Percentiles rank a stretch among this genome's conserved stretches.
phyloP scores from a whole-genome alignment of 1,139 yeast species.

The Hyphopichia buzzinii region DNA sequence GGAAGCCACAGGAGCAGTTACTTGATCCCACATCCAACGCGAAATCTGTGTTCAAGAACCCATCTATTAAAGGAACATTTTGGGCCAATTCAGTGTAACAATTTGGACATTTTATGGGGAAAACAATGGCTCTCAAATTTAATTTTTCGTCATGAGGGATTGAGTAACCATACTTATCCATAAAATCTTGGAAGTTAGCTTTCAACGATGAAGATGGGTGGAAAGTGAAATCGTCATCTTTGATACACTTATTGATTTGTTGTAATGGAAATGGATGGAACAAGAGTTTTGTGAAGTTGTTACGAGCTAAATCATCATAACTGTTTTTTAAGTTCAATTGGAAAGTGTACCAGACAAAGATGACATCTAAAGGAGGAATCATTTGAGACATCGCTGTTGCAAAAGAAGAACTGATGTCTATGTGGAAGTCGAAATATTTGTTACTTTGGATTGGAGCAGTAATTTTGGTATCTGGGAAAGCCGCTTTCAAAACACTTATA shows the following conservation, averaged over 20 bases:
- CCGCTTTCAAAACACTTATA: constrained; percentile 17
- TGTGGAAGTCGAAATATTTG: background rate
- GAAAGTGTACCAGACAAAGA: constrained; percentile 40
- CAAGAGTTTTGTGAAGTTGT: constrained; percentile 20
- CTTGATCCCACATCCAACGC: background rate
- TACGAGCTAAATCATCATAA: constrained; percentile 27
- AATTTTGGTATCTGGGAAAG: constrained; percentile 1
- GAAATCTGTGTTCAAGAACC: constrained; percentile 23
- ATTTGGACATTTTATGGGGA: constrained; percentile 17
- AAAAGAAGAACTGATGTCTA: background rate
- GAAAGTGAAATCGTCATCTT: constrained; percentile 19
- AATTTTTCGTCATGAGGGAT: constrained; percentile 4
- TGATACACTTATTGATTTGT: constrained; percentile 18
- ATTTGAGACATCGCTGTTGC: constrained; percentile 5
- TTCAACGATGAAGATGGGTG: constrained; percentile 8
- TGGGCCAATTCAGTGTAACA: constrained; percentile 12
- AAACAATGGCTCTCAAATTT: constrained; percentile 1
- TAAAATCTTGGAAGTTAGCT: constrained; percentile 4
- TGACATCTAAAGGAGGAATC: constrained; percentile 35
- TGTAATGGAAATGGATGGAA: constrained; percentile 26
- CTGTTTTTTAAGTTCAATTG: constrained; percentile 17
- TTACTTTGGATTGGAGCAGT: constrained; percentile 1
- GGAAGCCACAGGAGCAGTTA: constrained; percentile 7
- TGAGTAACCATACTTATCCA: background rate
- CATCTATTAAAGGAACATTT: constrained; percentile 17